phyloP scores from a whole-genome alignment of 2,329 filamentous ascomycete genomes.

The Botryotinia convoluta region DNA sequence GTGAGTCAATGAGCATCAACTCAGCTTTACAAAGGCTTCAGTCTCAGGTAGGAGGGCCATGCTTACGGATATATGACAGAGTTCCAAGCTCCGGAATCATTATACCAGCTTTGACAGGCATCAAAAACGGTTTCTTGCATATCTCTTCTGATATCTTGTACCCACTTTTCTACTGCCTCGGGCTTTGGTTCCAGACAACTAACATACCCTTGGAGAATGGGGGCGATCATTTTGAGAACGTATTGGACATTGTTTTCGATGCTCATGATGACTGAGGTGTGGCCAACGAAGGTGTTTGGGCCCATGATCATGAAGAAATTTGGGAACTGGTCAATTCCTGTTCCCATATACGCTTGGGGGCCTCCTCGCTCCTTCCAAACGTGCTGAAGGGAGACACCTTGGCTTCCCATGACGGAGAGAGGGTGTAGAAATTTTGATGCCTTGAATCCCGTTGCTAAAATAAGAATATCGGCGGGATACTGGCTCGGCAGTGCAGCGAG shows the following conservation, averaged over 20 bases:
- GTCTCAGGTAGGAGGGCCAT: neutral
- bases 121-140: conserved; percentile 39
- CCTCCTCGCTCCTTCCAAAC: conserved; percentile 55
- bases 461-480: neutral
- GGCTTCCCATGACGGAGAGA: neutral
- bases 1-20: neutral
- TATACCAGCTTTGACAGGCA: neutral
- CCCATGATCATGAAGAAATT: conserved; percentile 60
- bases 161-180: conserved; percentile 47
- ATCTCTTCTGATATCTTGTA: conserved; percentile 46
- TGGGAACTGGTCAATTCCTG: conserved; percentile 55
- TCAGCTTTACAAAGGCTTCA: neutral
- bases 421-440: neutral
- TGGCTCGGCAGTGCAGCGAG: neutral
- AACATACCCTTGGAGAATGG: conserved; percentile 47
- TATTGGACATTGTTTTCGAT: conserved; percentile 57
- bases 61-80: neutral
- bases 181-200: conserved; percentile 48
- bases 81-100: neutral
- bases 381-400: conserved; percentile 42
- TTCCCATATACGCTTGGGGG: conserved; percentile 55
- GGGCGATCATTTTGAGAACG: conserved; percentile 52
- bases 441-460: neutral
- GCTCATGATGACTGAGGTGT: conserved; percentile 55
- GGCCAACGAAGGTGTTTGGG: conserved; percentile 58